Conservation (phyloP, 345 rosid species). For the Ricinus communis region DNA sequence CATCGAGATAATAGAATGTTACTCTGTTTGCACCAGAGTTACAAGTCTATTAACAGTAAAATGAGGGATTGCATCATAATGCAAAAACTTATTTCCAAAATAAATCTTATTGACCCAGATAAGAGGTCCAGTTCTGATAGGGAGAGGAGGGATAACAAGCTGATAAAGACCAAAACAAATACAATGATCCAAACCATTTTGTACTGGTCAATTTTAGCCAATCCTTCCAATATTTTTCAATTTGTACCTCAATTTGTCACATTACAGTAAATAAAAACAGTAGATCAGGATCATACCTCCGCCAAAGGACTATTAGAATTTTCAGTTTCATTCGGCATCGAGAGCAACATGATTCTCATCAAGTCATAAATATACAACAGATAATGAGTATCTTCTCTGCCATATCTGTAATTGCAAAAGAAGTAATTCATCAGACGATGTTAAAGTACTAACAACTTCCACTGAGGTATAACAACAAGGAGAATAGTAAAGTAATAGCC, state of each 20-base stretch:
- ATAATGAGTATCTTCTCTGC: constrained; percentile 95
- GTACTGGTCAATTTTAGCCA: no score
- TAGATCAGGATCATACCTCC: constrained; percentile 50
- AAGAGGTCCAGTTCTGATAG: neutral
- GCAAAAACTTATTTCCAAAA: neutral
- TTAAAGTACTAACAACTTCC: neutral
- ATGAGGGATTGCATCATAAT: neutral
- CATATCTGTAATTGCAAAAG: constrained; percentile 62
- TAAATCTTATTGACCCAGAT: neutral
- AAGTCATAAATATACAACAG: constrained; percentile 72
- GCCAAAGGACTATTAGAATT: constrained; percentile 53
- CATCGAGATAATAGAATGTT: neutral
- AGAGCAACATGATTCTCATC: constrained; percentile 54
- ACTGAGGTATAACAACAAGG: neutral
- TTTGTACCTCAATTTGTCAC: no score
- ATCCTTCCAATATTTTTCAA: no score
- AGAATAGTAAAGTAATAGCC: neutral
- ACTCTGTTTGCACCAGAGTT: no score
- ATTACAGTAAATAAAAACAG: no score
- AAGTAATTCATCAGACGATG: constrained; percentile 12
- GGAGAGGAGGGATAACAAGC: neutral
- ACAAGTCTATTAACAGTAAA: no score
- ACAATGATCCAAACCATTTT: no score
- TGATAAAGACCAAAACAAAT: no score
- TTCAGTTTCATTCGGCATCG: constrained; percentile 44